Evolutionary conservation across 169 alveolate genomes (phyloP).

Genomic region (Plasmodium vivax): DNA sequence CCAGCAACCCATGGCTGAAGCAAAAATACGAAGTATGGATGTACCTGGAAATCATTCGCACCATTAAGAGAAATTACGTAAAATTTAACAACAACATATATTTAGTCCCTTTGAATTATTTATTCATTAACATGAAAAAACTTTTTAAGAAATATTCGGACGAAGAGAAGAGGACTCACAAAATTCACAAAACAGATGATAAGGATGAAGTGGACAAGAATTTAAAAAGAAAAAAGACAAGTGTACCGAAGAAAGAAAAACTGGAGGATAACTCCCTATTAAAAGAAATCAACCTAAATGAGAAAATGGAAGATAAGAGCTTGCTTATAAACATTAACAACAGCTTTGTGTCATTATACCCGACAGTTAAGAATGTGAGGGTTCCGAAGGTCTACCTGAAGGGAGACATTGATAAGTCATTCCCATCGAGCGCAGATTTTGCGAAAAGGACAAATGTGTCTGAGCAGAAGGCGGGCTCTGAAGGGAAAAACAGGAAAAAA

Average conservation of each 20-base stretch:
- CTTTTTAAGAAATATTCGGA: constrained; percentile 28
- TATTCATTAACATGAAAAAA: constrained; percentile 64
- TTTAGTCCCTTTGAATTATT: constrained; percentile 71
- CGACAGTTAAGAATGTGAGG: constrained; percentile 41
- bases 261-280: neutral
- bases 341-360: constrained; percentile 47
- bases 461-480: neutral
- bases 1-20: constrained; percentile 37
- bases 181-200: neutral
- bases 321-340: constrained; percentile 57
- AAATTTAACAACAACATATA: constrained; percentile 64
- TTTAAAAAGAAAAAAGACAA: constrained; percentile 4
- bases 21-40: constrained; percentile 72
- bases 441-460: constrained; percentile 15
- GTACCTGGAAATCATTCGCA: constrained; percentile 66
- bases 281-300: constrained; percentile 16
- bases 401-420: constrained; percentile 26
- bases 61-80: constrained; percentile 41
- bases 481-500: neutral
- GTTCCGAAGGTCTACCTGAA: constrained; percentile 29
- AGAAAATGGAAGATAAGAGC: constrained; percentile 37
- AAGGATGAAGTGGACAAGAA: neutral
- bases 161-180: neutral
- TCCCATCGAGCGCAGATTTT: neutral
- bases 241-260: constrained; percentile 33